Evolutionary conservation across 441 rosid genomes (phyloP).

Genomic region (Dalechampia spathulata): DNA sequence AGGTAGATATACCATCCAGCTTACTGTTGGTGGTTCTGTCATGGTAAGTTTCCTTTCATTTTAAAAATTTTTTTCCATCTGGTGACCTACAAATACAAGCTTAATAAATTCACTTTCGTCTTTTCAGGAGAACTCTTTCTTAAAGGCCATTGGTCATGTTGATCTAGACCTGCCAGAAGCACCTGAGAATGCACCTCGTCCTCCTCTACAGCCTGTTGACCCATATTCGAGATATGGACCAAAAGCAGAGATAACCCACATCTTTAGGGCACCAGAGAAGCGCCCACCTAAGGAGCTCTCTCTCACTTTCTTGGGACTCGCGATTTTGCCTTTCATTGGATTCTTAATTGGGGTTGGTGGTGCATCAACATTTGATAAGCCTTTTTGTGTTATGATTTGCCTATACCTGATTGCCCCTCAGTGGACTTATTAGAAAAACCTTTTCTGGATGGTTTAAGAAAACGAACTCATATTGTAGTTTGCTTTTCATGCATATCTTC

Average conservation of each 20-base stretch:
- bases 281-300: conserved; percentile 75
- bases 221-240: conserved; percentile 68
- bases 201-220: conserved; percentile 57
- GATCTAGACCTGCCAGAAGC: conserved; percentile 90
- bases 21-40: conserved; percentile 74
- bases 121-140: conserved; percentile 79
- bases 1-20: conserved; percentile 76
- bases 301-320: conserved; percentile 74
- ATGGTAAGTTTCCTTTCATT: conserved; percentile 47
- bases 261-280: conserved; percentile 86
- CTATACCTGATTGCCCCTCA: too few relatives aligned
- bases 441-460: background rate
- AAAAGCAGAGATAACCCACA: conserved; percentile 79
- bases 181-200: conserved; percentile 80
- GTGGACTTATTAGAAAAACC: background rate
- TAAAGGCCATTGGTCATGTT: conserved; percentile 54
- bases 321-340: conserved; percentile 62
- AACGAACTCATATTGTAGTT: background rate
- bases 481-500: background rate
- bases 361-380: conserved; percentile 1
- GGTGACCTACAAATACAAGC: background rate
- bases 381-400: background rate
- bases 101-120: background rate
- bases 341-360: conserved; percentile 80
- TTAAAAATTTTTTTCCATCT: background rate